Conservation (phyloP, 148 eudicot genomes). For the Oxyria digyna region DNA sequence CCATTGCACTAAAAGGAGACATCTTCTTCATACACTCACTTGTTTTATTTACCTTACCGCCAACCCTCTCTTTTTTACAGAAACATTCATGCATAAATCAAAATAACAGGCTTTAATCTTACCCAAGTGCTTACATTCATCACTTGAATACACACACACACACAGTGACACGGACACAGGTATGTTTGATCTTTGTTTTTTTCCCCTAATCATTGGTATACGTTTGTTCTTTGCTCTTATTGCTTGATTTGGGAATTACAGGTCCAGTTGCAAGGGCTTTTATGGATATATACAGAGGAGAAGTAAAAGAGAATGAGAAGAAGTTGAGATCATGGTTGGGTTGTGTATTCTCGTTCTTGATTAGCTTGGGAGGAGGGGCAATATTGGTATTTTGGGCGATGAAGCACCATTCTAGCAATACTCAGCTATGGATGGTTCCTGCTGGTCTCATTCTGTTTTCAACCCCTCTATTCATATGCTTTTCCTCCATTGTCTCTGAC, state of each 20-base stretch:
- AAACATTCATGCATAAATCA: not conserved
- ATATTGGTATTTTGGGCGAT: constrained; percentile 39
- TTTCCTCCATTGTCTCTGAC: constrained; percentile 24
- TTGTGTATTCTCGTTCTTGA: constrained; percentile 17
- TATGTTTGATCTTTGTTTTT: not conserved
- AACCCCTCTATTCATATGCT: constrained; percentile 36
- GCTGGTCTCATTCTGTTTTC: constrained; percentile 33
- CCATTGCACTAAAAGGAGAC: not conserved
- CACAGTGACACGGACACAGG: not conserved
- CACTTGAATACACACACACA: not conserved
- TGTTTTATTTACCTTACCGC: not conserved
- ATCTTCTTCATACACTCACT: not conserved
- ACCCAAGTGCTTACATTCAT: not conserved
- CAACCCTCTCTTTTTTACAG: not conserved
- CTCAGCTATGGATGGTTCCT: constrained; percentile 67
- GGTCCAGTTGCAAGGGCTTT: not conserved
- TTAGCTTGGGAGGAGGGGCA: constrained; percentile 42
- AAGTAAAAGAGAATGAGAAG: not conserved
- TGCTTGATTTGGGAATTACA: not conserved
- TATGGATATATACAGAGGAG: not conserved
- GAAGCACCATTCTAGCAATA: constrained; percentile 31
- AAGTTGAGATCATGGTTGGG: constrained; percentile 14
- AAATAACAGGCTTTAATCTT: not conserved
- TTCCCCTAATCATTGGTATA: not conserved
- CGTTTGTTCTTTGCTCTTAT: not conserved